Evolutionary conservation across 345 rosid species (phyloP), one percentile per base, ranked within the genome.

Genomic region (Adansonia digitata): DNA sequence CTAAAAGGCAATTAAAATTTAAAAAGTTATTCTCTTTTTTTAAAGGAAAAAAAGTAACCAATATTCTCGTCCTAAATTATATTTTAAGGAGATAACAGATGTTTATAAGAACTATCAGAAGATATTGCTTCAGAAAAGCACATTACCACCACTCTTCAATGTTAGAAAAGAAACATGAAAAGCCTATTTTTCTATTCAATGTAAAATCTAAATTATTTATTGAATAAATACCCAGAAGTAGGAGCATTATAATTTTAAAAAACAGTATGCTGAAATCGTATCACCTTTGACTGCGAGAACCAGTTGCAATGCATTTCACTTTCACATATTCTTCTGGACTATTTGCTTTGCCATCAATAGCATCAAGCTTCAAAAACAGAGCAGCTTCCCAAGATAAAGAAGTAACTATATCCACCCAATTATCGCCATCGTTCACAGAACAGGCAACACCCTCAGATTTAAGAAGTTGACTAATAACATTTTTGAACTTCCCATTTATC

Each of bases 241-340:
- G 10, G 17, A 49, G 20, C 20, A 35, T 12, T 15, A 22, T 37
- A 60, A 42, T n/a, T 66, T 66, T 43, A 42, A 14, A 12, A 29
- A 22, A 66, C 12, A 14, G 5, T 46, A 51, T 37, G 17, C 17
- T 18, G 20, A 74, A 46, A 22, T 49, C n/a, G 64, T 75, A 59
- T 76, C 68, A 95, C 99, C 99, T 95, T 62, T 93, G 88, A 39
- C 62, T 76, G 42, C 86, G 87, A 74, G 83, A 79, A 71, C 98
- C 99, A 81, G 89, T 84, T 69, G 94, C 98, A 78, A 95, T 85
- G 88, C 99, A 95, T 83, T 95, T 95, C 71, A 95, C 91, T 88
- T 95, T 95, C 70, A 95, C 86, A 81, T 83, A 85, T 55, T 79
- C 85, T 77, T 85, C 80, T 1, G 84, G 92, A 81, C 86, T 91